Conservation (phyloP, 1,284 basidiomycete species). For the Ustilago vetiveriae region DNA sequence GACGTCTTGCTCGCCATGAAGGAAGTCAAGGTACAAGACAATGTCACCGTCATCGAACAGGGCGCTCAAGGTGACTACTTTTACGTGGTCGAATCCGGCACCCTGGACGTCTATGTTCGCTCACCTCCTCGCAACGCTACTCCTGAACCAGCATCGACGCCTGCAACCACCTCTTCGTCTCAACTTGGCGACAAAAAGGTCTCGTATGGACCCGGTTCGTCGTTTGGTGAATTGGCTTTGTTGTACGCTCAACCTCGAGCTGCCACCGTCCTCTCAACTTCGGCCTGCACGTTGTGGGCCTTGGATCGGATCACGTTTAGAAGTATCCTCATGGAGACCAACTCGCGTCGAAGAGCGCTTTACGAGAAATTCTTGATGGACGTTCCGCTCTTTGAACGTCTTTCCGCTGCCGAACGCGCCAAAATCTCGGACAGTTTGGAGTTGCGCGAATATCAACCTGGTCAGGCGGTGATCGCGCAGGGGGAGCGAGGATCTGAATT, state of each 20-base stretch:
- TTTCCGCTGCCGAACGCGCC: slow-evolving; percentile 86
- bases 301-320: slow-evolving; percentile 97
- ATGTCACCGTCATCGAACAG: slow-evolving; percentile 91
- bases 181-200: slow-evolving; percentile 68
- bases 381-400: slow-evolving; percentile 86
- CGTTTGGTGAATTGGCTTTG: slow-evolving; percentile 94
- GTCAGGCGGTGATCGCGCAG: slow-evolving; percentile 85
- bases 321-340: slow-evolving; percentile 78
- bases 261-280: slow-evolving; percentile 87
- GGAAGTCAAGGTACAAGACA: slow-evolving; percentile 78
- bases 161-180: slow-evolving; percentile 28
- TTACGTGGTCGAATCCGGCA: slow-evolving; percentile 92
- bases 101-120: slow-evolving; percentile 84
- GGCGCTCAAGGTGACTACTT: slow-evolving; percentile 97
- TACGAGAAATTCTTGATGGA: slow-evolving; percentile 93
- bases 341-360: slow-evolving; percentile 81
- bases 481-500: slow-evolving; percentile 96
- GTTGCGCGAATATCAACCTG: slow-evolving; percentile 81
- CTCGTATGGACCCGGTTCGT: slow-evolving; percentile 83
- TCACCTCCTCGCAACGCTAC: slow-evolving; percentile 34
- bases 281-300: slow-evolving; percentile 86
- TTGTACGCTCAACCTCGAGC: slow-evolving; percentile 98
- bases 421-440: slow-evolving; percentile 96
- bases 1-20: slow-evolving; percentile 96
- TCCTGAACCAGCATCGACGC: slow-evolving; percentile 43